A percentile compares a stretch with the other conserved stretches of the same genome.
Conservation (phyloP, 306 rosid species). For the Castanopsis chinensis region DNA sequence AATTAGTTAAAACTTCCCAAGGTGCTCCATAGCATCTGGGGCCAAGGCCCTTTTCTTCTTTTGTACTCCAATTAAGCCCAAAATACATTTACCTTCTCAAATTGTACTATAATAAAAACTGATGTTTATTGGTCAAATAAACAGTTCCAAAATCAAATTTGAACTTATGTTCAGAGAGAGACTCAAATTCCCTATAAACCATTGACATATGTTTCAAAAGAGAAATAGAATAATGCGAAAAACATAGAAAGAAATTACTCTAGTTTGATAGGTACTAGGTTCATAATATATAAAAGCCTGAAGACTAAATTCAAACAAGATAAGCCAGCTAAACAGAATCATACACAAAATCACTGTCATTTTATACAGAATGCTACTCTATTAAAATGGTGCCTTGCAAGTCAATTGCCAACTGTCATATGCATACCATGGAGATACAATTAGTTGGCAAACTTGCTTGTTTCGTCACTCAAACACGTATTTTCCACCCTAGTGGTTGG, state of each 20-base stretch:
- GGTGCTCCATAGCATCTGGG: too few species aligned
- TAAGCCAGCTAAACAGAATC: constrained; percentile 2
- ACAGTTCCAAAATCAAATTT: too few species aligned
- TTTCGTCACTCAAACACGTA: constrained; percentile 36
- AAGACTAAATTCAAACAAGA: background rate
- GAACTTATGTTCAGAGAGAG: too few species aligned
- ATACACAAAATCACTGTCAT: background rate
- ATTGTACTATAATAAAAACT: background rate
- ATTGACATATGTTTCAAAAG: too few species aligned
- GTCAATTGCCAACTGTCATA: background rate
- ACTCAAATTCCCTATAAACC: too few species aligned
- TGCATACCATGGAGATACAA: background rate
- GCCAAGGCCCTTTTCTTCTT: too few species aligned
- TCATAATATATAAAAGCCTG: background rate
- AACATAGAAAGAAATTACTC: background rate
- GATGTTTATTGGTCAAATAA: too few species aligned
- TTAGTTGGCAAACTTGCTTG: background rate
- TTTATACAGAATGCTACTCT: constrained; percentile 30
- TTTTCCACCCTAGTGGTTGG: constrained; percentile 46
- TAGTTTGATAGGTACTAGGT: background rate
- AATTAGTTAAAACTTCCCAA: background rate
- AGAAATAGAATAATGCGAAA: background rate
- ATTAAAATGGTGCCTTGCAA: background rate
- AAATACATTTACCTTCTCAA: background rate
- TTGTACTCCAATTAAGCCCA: background rate